phyloP scores from a whole-genome alignment of 2,329 filamentous ascomycete species.

The Paracorniculantispora psalliotae region DNA sequence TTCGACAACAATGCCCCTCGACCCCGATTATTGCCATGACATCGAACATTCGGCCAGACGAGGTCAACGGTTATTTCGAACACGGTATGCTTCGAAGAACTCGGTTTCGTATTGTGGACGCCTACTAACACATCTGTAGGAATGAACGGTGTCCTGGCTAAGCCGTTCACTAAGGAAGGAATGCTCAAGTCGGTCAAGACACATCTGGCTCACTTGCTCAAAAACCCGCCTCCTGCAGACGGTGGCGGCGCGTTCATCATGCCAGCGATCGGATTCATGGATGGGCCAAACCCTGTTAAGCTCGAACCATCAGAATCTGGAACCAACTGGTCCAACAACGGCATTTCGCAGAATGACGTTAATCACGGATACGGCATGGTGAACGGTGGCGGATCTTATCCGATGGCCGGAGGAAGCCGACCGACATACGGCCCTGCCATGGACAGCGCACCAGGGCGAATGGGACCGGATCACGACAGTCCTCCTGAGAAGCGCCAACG shows the following conservation, averaged over 20 bases:
- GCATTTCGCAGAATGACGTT: constrained; percentile 26
- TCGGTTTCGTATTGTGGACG: not conserved
- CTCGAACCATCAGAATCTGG: constrained; percentile 48
- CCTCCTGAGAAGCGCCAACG: constrained; percentile 50
- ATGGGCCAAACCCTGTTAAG: constrained; percentile 34
- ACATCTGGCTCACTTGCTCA: constrained; percentile 79
- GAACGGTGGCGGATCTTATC: constrained; percentile 36
- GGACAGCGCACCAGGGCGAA: constrained; percentile 17
- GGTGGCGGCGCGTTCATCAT: constrained; percentile 9
- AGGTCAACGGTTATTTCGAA: constrained; percentile 95
- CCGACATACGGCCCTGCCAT: constrained; percentile 12
- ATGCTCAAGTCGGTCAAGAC: constrained; percentile 84
- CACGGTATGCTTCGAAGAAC: constrained; percentile 62
- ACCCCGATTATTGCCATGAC: constrained; percentile 97
- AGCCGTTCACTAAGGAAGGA: constrained; percentile 88
- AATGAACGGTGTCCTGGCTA: constrained; percentile 96
- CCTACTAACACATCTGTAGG: constrained; percentile 46
- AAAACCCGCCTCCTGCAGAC: constrained; percentile 50
- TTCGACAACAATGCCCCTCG: constrained; percentile 76
- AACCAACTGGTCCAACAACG: constrained; percentile 7
- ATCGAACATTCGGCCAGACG: constrained; percentile 92
- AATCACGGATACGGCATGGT: constrained; percentile 44
- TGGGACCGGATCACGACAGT: constrained; percentile 36
- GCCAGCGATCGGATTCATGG: constrained; percentile 18
- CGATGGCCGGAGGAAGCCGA: constrained; percentile 27